These are phyloP conservation scores for Cutaneotrichosporon mucoides DNA, from an alignment of 1,284 basidiomycete species.

Conservation along the genomic window DNA sequence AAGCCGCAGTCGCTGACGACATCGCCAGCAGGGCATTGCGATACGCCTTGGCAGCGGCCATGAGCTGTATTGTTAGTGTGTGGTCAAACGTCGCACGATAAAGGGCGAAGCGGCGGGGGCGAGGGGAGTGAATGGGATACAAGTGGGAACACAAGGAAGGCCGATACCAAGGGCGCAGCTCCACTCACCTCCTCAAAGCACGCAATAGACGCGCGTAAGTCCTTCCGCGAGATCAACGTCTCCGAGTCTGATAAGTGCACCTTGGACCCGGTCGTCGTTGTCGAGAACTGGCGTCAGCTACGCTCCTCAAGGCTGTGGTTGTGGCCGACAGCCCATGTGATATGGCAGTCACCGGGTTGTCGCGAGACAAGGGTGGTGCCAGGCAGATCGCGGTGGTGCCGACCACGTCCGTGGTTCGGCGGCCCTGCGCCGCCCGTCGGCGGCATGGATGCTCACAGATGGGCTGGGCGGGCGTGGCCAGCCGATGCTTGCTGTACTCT, in stretches of 20 bases:
- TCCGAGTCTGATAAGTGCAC: conserved; percentile 42
- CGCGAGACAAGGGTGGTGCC: neutral
- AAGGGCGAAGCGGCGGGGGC: no score
- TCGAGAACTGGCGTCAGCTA: conserved; percentile 36
- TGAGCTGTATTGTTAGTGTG: conserved; percentile 54
- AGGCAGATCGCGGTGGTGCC: neutral
- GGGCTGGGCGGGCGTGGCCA: conserved; percentile 20
- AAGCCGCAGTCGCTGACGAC: conserved; percentile 76
- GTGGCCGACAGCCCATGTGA: neutral
- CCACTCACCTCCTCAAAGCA: conserved; percentile 45
- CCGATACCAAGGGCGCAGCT: no score
- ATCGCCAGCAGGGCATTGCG: conserved; percentile 76
- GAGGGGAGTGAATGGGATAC: no score
- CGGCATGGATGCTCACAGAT: conserved; percentile 7
- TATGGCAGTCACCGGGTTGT: conserved; percentile 3
- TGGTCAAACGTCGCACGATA: no score
- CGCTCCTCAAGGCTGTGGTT: no score
- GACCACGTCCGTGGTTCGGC: no score
- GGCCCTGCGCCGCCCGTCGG: no score
- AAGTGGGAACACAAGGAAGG: no score
- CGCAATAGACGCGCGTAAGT: conserved; percentile 44
- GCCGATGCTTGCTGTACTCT: conserved; percentile 8
- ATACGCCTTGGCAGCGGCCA: conserved; percentile 74
- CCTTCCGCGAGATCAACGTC: conserved; percentile 45
- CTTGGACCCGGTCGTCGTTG: conserved; percentile 45